Base-by-base conservation (phyloP, 176 grass and related monocot species). In the Raddia guianensis region DNA sequence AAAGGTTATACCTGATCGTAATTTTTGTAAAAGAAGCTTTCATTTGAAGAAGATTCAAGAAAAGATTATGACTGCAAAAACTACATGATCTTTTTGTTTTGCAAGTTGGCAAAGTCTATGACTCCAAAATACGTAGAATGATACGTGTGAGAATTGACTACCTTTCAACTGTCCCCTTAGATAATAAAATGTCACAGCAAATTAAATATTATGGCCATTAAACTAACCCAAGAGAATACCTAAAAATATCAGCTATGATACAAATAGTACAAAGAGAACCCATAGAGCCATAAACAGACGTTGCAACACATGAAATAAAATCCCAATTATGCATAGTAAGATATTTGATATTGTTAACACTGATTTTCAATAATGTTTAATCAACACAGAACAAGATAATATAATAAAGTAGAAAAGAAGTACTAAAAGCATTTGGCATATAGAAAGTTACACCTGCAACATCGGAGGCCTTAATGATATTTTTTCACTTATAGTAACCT, bases 391-490 rank as follows among this genome's bases (percentile, higher is more conserved):
- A 83, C 44, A 60, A 75, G 87, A 63, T 33, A 80, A 57, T 59
- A 13, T 45, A 76, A 58, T 61, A 64, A 80, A 68, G 43, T 19
- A 60, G 70, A 70, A 82, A 73, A 32, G 35, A 34, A 49, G 34
- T 53, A 80, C n/a, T 40, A 84, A 74, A 65, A 71, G 45, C 12
- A 63, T 61, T 62, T 14, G 72, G 27, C 68, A 74, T 51, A 72
- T 35, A 68, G 40, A 86, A 86, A 78, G 27, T 37, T 15, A 5
- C 67, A 98, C 96, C 96, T 98, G 96, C 66, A 98, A 79, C 96
- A 95, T 98, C 70, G 96, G 90, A 70, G 92, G 92, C 70, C 92
- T 98, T 74, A 98, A 80, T 76, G 79, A 84, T 83, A 98, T 86
- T 86, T 89, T 87, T 60, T 98, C 90, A 74, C 79, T 95, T 34